Evolutionary conservation across 495 filamentous ascomycete genomes (phyloP).

Genomic region (Daldinia caldariorum): DNA sequence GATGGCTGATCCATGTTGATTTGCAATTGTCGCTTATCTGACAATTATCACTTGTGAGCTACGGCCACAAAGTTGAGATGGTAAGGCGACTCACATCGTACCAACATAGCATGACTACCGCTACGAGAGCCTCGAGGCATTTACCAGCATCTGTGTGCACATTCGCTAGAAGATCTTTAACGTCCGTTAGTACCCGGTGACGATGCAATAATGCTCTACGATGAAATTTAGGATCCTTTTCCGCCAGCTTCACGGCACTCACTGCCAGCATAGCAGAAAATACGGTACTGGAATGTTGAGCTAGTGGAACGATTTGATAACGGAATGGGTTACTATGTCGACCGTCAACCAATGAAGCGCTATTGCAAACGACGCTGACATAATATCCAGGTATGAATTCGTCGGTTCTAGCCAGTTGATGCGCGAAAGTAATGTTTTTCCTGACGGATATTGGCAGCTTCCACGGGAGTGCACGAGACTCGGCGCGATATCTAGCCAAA

Average conservation of each 20-base stretch:
- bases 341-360: not conserved
- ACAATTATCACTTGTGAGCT: not conserved
- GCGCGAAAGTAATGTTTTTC: not conserved
- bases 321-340: not conserved
- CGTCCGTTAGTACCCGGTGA: constrained; percentile 10
- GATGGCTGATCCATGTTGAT: constrained; percentile 9
- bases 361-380: not conserved
- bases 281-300: not conserved
- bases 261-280: constrained; percentile 8
- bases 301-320: constrained; percentile 1
- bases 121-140: constrained; percentile 14
- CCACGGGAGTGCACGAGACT: not conserved
- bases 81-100: constrained; percentile 15
- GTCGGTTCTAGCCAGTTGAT: not conserved
- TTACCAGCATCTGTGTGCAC: constrained; percentile 1
- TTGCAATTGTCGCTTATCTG: constrained; percentile 15
- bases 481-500: not conserved
- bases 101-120: constrained; percentile 15
- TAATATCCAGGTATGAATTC: not conserved
- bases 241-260: constrained; percentile 3
- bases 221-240: constrained; percentile 9
- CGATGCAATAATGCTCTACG: constrained; percentile 14
- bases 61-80: not conserved
- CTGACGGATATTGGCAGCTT: not conserved
- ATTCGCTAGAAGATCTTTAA: constrained; percentile 3